These are phyloP conservation scores for Kregervanrija pseudodelftensis DNA, from an alignment of 805 yeast species.

Conservation along the genomic window DNA sequence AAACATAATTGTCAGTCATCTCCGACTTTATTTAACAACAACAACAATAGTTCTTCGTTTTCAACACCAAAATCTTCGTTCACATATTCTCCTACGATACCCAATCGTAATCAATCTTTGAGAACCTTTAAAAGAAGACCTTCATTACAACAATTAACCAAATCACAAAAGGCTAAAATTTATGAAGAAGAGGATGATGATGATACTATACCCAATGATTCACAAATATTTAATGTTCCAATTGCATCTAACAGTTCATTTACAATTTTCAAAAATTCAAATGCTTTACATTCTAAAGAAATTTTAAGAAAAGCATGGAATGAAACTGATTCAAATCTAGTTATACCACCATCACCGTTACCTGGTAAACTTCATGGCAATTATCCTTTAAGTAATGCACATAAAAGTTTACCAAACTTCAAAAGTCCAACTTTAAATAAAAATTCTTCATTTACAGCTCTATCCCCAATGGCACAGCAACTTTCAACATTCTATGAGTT, in stretches of 20 bases:
- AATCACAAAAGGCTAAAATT: constrained; percentile 21
- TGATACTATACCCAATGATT: constrained; percentile 33
- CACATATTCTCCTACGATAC: no score
- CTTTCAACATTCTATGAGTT: constrained; percentile 35
- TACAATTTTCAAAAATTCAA: constrained; percentile 20
- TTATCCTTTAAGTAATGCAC: not conserved
- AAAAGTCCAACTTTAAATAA: constrained; percentile 19
- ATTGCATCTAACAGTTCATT: constrained; percentile 32
- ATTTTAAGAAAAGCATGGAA: constrained; percentile 22
- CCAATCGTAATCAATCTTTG: no score
- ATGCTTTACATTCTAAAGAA: constrained; percentile 12
- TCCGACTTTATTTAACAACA: no score
- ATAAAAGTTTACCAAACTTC: not conserved
- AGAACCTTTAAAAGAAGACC: constrained; percentile 3
- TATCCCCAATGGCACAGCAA: constrained; percentile 32
- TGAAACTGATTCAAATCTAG: constrained; percentile 15
- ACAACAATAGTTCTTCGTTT: no score
- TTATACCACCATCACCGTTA: constrained; percentile 42
- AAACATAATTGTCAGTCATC: no score
- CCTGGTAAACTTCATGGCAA: constrained; percentile 31
- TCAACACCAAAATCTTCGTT: no score
- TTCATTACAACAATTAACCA: constrained; percentile 13
- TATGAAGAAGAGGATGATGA: constrained; percentile 28
- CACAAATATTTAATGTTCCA: constrained; percentile 47
- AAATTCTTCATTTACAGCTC: constrained; percentile 20